These are phyloP conservation scores for Baorangia bicolor DNA, from an alignment of 768 basidiomycete genomes.

Conservation along the genomic window DNA sequence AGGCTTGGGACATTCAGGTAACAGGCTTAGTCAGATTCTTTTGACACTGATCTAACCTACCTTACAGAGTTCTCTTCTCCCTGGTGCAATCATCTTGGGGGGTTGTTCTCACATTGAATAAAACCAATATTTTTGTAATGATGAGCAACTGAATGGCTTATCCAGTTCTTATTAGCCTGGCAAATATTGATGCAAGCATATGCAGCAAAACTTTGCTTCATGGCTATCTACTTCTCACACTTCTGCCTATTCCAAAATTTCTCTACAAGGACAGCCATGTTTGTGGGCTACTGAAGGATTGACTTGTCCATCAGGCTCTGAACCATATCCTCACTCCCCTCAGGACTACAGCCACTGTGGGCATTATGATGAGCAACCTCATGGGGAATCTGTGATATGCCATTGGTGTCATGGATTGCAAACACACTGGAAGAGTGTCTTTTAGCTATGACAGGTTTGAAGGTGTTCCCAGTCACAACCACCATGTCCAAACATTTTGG, in stretches of 20 bases:
- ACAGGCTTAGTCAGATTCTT: neutral
- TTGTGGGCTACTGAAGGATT: neutral
- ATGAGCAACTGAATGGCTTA: neutral
- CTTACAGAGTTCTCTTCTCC: neutral
- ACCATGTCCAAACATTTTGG: neutral
- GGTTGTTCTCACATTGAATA: neutral
- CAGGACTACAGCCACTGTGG: neutral
- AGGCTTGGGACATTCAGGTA: neutral
- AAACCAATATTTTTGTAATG: neutral
- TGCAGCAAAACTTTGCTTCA: neutral
- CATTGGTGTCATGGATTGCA: neutral
- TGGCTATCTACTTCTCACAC: neutral
- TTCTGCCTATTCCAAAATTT: neutral
- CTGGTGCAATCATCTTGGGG: neutral
- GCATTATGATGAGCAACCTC: neutral
- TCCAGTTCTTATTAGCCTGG: too few relatives aligned
- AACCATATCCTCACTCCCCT: neutral
- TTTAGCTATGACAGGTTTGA: neutral
- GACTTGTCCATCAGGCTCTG: neutral
- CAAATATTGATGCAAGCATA: neutral
- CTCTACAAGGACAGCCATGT: neutral
- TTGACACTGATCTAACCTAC: neutral
- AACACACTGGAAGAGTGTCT: neutral
- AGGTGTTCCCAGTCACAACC: neutral
- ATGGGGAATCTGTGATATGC: neutral